Base-by-base conservation (phyloP, 2,329 filamentous ascomycete genomes). In the Zelopaecilomyces penicillatus region DNA sequence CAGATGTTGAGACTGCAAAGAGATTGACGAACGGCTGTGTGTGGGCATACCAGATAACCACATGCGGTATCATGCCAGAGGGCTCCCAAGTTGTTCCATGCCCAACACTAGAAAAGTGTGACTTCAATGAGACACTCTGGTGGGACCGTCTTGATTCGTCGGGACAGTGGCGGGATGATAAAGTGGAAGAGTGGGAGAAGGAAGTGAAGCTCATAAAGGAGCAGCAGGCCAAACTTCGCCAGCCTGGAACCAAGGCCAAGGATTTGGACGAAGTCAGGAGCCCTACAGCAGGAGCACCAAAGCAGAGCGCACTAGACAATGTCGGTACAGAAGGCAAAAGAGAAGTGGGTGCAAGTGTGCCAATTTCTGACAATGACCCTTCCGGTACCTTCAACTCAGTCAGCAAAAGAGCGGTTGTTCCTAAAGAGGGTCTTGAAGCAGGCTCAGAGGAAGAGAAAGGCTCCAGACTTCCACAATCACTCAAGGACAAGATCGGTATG, bases 11-110 rank as follows among this genome's bases (percentile, higher is more conserved):
- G 52, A 70, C 78, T 29, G 82, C 73, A 26, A 73, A 73, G 58
- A 76, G 74, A 56, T 73, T 85, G n/a, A 73, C 81, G 0, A 78
- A 83, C 45, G 82, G 81, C 8, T 85, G 82, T 51, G 79, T 82
- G 4, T 85, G 82, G 82, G 80, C 80, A 7, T 85, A 86, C 57
- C 72, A 76, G 50, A 66, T 67, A 28, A 82, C 75, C 31, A 62
- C 69, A 0, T 72, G 71, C 1, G 82, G 82, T 11, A 72, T 86
- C 46, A 85, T 85, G 82, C 77, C 82, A 3, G 82, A 86, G 58
- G 60, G 54, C 2, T 68, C 59, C 10, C 50, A 55, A 19, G 49
- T 68, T 10, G 42, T 66, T 10, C 69, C 75, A 2, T 85, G 82
- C 53, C 62, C 63, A 29, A 59, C 50, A 3, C 52, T 54, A 10